Evolutionary conservation across 78 protist genomes (phyloP).

Genomic region (Acrasis kona): DNA sequence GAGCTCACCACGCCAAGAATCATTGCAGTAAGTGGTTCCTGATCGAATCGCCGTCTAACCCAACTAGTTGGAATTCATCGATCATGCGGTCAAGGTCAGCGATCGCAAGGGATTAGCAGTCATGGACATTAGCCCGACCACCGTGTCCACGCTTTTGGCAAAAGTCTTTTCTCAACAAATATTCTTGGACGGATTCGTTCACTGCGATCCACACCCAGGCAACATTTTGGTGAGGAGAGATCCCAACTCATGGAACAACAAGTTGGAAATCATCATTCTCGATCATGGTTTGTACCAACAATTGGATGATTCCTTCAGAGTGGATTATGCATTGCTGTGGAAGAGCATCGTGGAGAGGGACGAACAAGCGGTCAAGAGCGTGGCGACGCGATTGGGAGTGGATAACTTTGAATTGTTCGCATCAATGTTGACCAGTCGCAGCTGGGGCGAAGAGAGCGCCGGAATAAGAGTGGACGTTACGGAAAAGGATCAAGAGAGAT

Average conservation of each 20-base stretch:
- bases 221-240: conserved; percentile 19
- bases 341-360: background rate
- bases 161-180: conserved; percentile 2
- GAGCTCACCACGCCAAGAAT: conserved; percentile 1
- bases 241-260: too few relatives aligned
- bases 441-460: background rate
- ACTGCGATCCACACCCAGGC: conserved; percentile 62
- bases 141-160: background rate
- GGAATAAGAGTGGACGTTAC: background rate
- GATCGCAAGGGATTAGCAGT: background rate
- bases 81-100: background rate
- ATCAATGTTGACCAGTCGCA: background rate
- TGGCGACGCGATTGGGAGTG: background rate
- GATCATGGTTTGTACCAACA: conserved; percentile 60
- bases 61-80: conserved; percentile 15
- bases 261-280: conserved; percentile 31
- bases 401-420: background rate
- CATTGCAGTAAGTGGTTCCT: too few relatives aligned
- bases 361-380: background rate
- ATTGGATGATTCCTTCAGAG: background rate
- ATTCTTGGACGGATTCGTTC: conserved; percentile 19
- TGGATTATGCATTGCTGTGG: conserved; percentile 30
- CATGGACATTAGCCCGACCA: background rate
- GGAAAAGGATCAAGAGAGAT: background rate
- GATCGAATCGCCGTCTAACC: too few relatives aligned